phyloP scores from a whole-genome alignment of 257 asterid genomes.

The Rehmannia glutinosa region DNA sequence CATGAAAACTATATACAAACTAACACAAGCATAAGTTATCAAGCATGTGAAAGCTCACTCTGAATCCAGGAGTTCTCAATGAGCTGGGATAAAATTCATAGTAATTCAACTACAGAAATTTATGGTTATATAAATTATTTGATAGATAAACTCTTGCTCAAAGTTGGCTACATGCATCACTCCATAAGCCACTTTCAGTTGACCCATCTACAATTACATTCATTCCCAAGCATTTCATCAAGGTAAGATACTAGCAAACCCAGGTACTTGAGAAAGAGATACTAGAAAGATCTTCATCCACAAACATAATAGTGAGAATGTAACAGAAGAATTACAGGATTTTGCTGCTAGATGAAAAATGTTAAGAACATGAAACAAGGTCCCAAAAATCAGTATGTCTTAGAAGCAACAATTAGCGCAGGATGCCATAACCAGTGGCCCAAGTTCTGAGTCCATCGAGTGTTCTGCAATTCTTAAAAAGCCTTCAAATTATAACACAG shows the following conservation, averaged over 20 bases:
- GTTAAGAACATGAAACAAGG: not conserved
- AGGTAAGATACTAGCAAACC: not conserved
- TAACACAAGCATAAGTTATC: conserved; percentile 2
- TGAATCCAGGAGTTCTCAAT: conserved; percentile 4
- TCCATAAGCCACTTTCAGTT: not conserved
- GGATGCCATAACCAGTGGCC: not conserved
- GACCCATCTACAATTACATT: not conserved
- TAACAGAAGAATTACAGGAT: not conserved
- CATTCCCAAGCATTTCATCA: conserved; percentile 1
- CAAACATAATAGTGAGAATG: not conserved
- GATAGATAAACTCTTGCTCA: conserved; percentile 1
- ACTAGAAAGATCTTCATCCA: conserved; percentile 6
- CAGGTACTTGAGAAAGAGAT: conserved; percentile 1
- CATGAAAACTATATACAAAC: conserved; percentile 6
- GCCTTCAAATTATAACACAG: not conserved
- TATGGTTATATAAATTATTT: not conserved
- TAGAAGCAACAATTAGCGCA: not conserved
- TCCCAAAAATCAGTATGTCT: not conserved
- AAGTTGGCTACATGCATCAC: conserved; percentile 10
- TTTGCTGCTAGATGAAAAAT: not conserved
- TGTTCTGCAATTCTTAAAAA: not conserved
- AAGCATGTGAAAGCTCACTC: conserved; percentile 1
- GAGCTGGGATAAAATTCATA: conserved; percentile 8
- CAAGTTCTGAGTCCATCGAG: not conserved
- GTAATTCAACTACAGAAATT: not conserved